These are phyloP conservation scores for Rhodotorula sp. DNA, from an alignment of 1,284 basidiomycete genomes.

Conservation along the genomic window DNA sequence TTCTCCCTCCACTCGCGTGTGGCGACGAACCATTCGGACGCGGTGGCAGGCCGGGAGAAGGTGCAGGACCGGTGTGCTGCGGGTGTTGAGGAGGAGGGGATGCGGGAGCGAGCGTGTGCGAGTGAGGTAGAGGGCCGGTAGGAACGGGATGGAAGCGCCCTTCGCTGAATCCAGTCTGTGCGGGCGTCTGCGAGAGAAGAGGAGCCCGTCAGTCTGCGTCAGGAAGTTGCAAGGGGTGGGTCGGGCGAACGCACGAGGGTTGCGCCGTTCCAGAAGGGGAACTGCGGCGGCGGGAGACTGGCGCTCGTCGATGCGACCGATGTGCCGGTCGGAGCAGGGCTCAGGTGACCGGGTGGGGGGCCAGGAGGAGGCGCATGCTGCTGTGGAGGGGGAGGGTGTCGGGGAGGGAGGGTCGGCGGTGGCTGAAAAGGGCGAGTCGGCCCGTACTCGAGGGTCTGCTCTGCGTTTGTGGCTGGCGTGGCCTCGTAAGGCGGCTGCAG, in stretches of 20 bases:
- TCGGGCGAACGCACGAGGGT: conserved; percentile 7
- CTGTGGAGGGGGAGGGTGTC: neutral
- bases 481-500: conserved; percentile 38
- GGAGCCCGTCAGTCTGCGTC: neutral
- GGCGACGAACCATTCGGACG: neutral
- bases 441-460: conserved; percentile 36
- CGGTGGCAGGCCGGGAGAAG: conserved; percentile 2
- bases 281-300: conserved; percentile 21
- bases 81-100: conserved; percentile 5
- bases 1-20: too few species aligned
- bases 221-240: neutral
- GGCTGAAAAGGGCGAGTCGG: conserved; percentile 33
- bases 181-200: conserved; percentile 22
- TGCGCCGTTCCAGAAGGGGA: conserved; percentile 42
- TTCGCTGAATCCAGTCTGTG: conserved; percentile 36
- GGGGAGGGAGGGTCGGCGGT: neutral
- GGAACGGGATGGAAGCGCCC: neutral
- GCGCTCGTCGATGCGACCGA: neutral
- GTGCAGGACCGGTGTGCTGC: neutral
- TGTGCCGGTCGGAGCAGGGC: neutral
- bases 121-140: neutral
- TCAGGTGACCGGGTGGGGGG: neutral
- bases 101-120: neutral
- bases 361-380: neutral
- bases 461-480: neutral